Evolutionary conservation across 192 early-diverging fungal species (phyloP).

Genomic region (Backusella tarrabulga): DNA sequence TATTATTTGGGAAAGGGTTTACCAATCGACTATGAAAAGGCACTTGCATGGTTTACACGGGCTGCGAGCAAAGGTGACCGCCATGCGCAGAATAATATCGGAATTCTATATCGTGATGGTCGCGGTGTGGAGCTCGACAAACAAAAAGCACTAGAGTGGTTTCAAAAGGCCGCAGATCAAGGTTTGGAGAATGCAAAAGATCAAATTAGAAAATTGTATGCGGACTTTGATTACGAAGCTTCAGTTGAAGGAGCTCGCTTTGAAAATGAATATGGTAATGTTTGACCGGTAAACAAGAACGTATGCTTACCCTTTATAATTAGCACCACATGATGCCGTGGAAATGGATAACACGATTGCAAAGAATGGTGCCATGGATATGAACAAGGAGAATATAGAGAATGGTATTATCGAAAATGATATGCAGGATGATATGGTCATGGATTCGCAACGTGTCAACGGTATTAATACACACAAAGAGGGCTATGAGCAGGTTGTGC

Average conservation of each 20-base stretch:
- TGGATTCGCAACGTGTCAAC: no score
- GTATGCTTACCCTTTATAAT: not conserved
- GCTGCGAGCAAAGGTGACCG: not conserved
- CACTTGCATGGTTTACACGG: not conserved
- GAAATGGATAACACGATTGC: no score
- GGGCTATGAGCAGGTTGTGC: not conserved
- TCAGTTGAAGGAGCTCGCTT: not conserved
- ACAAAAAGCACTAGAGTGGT: not conserved
- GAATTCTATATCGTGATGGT: not conserved
- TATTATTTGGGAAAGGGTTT: constrained; percentile 1
- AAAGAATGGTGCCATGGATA: no score
- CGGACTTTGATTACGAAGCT: not conserved
- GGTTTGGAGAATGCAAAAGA: not conserved
- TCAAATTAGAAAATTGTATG: not conserved
- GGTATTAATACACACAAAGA: not conserved
- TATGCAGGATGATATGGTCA: no score
- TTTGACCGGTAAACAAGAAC: not conserved
- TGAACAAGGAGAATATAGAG: no score
- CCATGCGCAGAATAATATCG: not conserved
- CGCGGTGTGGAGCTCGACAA: not conserved
- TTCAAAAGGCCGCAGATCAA: constrained; percentile 1
- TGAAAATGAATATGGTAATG: not conserved
- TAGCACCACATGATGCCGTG: not conserved
- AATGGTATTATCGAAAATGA: no score
- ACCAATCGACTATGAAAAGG: not conserved